Evolutionary conservation across 345 rosid genomes (phyloP), one percentile per base, ranked within the genome.

Genomic region (Mallotus nudiflorus): DNA sequence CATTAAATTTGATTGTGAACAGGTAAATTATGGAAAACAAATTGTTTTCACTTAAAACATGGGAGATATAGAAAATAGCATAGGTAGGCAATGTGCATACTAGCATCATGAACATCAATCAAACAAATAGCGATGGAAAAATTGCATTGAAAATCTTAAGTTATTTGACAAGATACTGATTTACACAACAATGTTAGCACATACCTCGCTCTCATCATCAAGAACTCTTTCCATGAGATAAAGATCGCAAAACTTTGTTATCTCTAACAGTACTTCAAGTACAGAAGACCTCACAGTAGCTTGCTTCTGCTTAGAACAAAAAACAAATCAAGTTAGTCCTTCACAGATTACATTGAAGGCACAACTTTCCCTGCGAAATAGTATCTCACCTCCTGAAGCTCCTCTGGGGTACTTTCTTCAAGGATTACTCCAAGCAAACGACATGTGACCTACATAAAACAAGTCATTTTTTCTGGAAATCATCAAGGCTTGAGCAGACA

Each of bases 191-290:
- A 65, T 65, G 48, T 35, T 70, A 59, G 50, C 48, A 79, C 93
- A 59, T 77, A 92, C 99, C 84, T 95, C 98, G 40, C 94, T 89
- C 74, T 88, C 90, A 53, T 92, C 93, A 45, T 95, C 96, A 70
- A 90, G 80, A 79, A 95, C 99, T 86, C 99, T 89, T 85, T 95
- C 99, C 99, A 95, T 95, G 70, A 92, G 97, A 85, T 95, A 92
- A 48, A 95, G 89, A 81, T 95, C 99, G 81, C 93, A 92, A 75
- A 73, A 87, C 78, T 87, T 95, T 46, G 96, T 87, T 67, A 95
- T 89, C 84, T 95, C 99, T 82, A 95, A 77, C 29, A 95, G 90
- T 70, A 92, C 94, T 82, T 95, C 98, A 84, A 95, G 77, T 70
- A 88, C 96, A 53, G 96, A 92, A 70, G 97, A 85, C 81, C 80